Evolutionary conservation across 2,329 filamentous ascomycete genomes (phyloP).

Genomic region (Cordyceps tenuipes): DNA sequence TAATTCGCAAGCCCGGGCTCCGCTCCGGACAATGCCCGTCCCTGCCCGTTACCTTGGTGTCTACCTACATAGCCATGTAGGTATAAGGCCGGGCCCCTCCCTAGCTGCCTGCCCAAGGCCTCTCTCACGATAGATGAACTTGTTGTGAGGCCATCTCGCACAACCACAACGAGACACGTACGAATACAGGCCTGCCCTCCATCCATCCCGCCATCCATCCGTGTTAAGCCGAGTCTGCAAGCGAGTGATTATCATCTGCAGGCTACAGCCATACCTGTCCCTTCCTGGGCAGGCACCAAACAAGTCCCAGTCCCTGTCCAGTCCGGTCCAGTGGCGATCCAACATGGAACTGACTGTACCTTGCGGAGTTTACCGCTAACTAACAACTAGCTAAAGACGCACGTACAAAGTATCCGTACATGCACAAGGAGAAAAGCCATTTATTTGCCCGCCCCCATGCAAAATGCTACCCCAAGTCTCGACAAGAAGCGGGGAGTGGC

Average conservation of each 20-base stretch:
- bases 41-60: background rate
- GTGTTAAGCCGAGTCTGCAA: background rate
- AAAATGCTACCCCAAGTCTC: too few species aligned
- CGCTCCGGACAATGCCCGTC: background rate
- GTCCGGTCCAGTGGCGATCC: background rate
- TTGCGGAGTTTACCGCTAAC: background rate
- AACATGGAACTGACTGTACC: background rate
- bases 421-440: too few species aligned
- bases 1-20: too few species aligned
- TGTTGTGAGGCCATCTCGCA: background rate
- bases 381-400: background rate
- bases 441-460: too few species aligned
- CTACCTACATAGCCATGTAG: too few species aligned
- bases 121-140: background rate
- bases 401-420: background rate
- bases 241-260: constrained; percentile 10
- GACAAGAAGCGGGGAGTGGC: too few species aligned
- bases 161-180: background rate
- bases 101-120: too few species aligned
- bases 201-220: background rate
- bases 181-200: background rate
- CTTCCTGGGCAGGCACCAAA: background rate
- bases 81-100: too few species aligned
- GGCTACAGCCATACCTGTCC: background rate
- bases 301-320: background rate